A percentile compares a stretch with the other conserved stretches of the same genome.
Evolutionary conservation across 2,329 filamentous ascomycete genomes (phyloP).

Genomic region (Bipolaris sorokiniana): DNA sequence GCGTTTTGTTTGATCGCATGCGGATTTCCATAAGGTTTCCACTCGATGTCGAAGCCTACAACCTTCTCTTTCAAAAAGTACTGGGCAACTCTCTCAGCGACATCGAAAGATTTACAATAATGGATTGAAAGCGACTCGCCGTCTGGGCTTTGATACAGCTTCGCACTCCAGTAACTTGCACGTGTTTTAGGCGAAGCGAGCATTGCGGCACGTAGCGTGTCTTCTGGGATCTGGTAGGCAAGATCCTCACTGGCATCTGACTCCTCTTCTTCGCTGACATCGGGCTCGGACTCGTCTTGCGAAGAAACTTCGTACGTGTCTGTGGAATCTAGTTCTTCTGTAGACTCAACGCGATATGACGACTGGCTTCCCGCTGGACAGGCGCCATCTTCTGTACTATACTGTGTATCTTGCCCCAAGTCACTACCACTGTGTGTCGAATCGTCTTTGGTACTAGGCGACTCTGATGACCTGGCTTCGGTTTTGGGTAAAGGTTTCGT

Average conservation of each 20-base stretch:
- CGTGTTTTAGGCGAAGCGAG: conserved; percentile 38
- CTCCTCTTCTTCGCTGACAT: conserved; percentile 19
- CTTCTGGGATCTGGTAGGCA: conserved; percentile 42
- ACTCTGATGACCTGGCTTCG: neutral
- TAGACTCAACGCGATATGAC: neutral
- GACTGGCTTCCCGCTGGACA: neutral
- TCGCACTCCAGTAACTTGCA: conserved; percentile 68
- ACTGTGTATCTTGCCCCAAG: neutral
- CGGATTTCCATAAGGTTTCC: conserved; percentile 59
- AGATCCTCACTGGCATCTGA: conserved; percentile 32
- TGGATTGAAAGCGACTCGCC: conserved; percentile 69
- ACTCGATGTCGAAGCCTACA: conserved; percentile 90
- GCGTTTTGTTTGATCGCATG: conserved; percentile 77
- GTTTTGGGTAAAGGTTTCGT: neutral
- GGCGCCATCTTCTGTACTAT: neutral
- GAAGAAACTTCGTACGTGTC: neutral
- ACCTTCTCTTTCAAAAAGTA: conserved; percentile 73
- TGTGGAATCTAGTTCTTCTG: neutral
- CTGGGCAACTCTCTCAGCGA: conserved; percentile 70
- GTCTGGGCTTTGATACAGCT: conserved; percentile 65
- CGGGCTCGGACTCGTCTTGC: conserved; percentile 6
- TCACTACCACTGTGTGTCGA: neutral
- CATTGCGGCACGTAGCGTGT: conserved; percentile 37
- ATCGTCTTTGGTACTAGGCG: neutral
- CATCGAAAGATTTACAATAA: conserved; percentile 73